Evolutionary conservation across 257 asterid genomes (phyloP).

Genomic region (Lavandula angustifolia): DNA sequence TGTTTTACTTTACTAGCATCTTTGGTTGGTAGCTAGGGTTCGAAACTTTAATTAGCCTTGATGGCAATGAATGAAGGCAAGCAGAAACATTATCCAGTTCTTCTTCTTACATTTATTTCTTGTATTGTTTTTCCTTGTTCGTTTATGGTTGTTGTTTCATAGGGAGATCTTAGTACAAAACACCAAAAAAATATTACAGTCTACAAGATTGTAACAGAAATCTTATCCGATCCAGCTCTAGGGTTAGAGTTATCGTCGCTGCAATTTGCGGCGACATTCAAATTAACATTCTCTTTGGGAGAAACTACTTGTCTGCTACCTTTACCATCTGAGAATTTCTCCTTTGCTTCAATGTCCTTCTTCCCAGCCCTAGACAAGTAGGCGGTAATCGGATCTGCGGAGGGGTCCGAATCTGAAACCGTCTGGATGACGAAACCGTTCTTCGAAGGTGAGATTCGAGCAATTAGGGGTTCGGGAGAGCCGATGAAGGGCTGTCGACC

Average conservation of each 20-base stretch:
- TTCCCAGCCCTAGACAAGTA: conserved; percentile 50
- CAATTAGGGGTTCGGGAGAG: conserved; percentile 75
- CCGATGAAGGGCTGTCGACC: conserved; percentile 83
- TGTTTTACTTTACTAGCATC: too few relatives aligned
- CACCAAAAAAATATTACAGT: too few relatives aligned
- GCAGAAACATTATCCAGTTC: too few relatives aligned
- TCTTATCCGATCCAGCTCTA: conserved; percentile 43
- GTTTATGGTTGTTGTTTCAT: too few relatives aligned
- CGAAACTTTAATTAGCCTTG: too few relatives aligned
- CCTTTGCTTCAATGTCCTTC: conserved; percentile 36
- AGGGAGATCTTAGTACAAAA: too few relatives aligned
- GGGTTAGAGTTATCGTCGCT: conserved; percentile 22
- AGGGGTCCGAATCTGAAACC: conserved; percentile 54
- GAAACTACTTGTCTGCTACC: conserved; percentile 42
- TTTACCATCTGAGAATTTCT: conserved; percentile 32
- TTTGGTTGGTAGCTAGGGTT: too few relatives aligned
- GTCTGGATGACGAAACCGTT: conserved; percentile 76
- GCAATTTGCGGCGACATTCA: conserved; percentile 38
- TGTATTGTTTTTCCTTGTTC: too few relatives aligned
- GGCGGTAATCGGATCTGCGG: conserved; percentile 58
- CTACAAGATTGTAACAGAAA: too few relatives aligned
- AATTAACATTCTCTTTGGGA: conserved; percentile 65
- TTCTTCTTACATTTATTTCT: too few relatives aligned
- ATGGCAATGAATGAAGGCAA: too few relatives aligned
- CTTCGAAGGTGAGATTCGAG: conserved; percentile 51